phyloP scores from a whole-genome alignment of 1,284 basidiomycete genomes.

The Rhodotorula sp. region DNA sequence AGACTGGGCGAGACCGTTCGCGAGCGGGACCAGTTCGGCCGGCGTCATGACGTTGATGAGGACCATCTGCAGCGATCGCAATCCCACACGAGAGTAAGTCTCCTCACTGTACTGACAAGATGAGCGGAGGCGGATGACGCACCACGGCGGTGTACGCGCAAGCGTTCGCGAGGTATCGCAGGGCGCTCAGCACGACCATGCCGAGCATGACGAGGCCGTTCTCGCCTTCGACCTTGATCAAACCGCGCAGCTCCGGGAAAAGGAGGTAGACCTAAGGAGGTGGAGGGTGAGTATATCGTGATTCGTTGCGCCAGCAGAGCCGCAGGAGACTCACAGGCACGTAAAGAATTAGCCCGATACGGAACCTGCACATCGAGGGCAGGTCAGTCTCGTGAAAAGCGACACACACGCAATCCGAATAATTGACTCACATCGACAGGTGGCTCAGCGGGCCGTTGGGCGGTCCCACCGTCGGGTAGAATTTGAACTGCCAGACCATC shows the following conservation, averaged over 20 bases:
- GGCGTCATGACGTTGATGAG: constrained; percentile 52
- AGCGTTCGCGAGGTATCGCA: constrained; percentile 42
- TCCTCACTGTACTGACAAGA: too few species aligned
- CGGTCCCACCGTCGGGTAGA: constrained; percentile 43
- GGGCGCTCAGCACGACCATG: constrained; percentile 41
- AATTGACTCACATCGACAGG: constrained; percentile 35
- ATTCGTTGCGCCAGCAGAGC: not conserved
- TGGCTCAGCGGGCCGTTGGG: constrained; percentile 42
- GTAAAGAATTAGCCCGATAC: constrained; percentile 43
- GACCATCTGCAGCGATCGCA: constrained; percentile 12
- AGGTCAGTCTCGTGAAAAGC: not conserved
- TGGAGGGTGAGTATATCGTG: constrained; percentile 12
- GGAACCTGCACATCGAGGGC: constrained; percentile 17
- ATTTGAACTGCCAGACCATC: constrained; percentile 44
- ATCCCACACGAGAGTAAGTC: not conserved
- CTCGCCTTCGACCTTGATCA: constrained; percentile 37
- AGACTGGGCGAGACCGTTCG: constrained; percentile 53
- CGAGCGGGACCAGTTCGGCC: constrained; percentile 50
- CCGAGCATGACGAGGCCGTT: constrained; percentile 39
- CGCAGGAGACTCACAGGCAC: constrained; percentile 26
- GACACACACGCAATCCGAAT: too few species aligned
- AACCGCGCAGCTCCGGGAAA: constrained; percentile 42
- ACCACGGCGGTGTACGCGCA: constrained; percentile 44
- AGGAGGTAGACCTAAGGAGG: constrained; percentile 40
- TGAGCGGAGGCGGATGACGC: not conserved